Evolutionary conservation across 805 yeast species (phyloP), one percentile per base, ranked within the genome.

Genomic region (Yarrowia porcina): DNA sequence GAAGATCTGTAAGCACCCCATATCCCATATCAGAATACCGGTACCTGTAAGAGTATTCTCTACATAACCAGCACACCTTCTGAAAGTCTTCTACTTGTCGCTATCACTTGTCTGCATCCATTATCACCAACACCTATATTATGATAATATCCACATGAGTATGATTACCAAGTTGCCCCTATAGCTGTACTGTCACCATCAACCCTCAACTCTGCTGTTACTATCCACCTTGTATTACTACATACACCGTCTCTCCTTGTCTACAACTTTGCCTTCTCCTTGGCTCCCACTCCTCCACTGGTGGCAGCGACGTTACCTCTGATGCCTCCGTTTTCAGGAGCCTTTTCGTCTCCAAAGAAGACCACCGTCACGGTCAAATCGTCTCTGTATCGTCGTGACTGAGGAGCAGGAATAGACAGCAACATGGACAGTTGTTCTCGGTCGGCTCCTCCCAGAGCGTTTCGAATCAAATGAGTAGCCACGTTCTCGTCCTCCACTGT

Each of bases 361-460:
- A 93, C 90, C 23, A 94, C 99, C 2, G 97, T 90, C 5, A 92
- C 97, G 0, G 98, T 92, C 71, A 94, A 80, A 74, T 94, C 99
- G 76, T 94, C 99, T 73, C 99, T 84, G 75, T 92, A 93, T 47
- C 90, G 82, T 75, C 99, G 84, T 20, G 97, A 88, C 68, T 88
- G 82, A 1, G 98, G 97, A 17, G 91, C 83, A 18, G 98, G 98
- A 61, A 94, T 90, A 61, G 94, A 87, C 17, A 91, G 87, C 65
- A 94, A 77, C 83, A 94, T 89, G 21, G 92, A 84, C 2, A 92
- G 91, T 69, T 90, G 92, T 66, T 93, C 97, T 66, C 84, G 83
- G 39, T 89, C 86, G 0, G 96, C 97, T 23, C 88, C 87, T 7
- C 97, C 96, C 64, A 94, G 79, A 0, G 99, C 98, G 73, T 94